Evolutionary conservation across 306 rosid genomes (phyloP).

Genomic region (Vigna hirtella): DNA sequence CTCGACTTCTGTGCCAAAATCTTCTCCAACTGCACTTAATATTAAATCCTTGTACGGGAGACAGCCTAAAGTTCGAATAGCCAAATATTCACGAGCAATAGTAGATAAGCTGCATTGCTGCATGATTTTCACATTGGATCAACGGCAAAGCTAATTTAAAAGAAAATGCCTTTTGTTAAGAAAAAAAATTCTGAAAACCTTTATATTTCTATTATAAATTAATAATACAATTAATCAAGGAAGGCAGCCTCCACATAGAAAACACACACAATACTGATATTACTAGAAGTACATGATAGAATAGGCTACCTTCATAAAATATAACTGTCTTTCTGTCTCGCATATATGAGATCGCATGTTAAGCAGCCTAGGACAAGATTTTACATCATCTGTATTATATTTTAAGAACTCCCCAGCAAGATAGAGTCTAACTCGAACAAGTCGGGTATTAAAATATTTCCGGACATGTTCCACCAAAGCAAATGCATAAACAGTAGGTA

Average conservation of each 20-base stretch:
- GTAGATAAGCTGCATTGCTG: constrained; percentile 95
- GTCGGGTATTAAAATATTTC: constrained; percentile 48
- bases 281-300: neutral
- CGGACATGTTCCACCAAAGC: constrained; percentile 81
- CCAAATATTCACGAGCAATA: constrained; percentile 82
- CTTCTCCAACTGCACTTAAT: constrained; percentile 62
- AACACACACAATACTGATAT: constrained; percentile 2
- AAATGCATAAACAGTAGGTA: constrained; percentile 78
- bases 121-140: constrained; percentile 43
- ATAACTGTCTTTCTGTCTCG: constrained; percentile 61
- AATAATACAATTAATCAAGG: constrained; percentile 13
- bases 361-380: constrained; percentile 64
- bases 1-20: constrained; percentile 53
- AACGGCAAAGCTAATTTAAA: constrained; percentile 35
- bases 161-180: constrained; percentile 17
- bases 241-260: neutral
- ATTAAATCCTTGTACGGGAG: constrained; percentile 90
- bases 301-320: constrained; percentile 73
- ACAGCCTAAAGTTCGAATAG: constrained; percentile 64
- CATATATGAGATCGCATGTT: constrained; percentile 63
- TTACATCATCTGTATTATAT: constrained; percentile 50
- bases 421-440: constrained; percentile 74
- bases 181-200: constrained; percentile 22
- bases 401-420: constrained; percentile 70
- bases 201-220: neutral